phyloP scores from a whole-genome alignment of 805 yeast species.

The Kregervanrija fluxuum region DNA sequence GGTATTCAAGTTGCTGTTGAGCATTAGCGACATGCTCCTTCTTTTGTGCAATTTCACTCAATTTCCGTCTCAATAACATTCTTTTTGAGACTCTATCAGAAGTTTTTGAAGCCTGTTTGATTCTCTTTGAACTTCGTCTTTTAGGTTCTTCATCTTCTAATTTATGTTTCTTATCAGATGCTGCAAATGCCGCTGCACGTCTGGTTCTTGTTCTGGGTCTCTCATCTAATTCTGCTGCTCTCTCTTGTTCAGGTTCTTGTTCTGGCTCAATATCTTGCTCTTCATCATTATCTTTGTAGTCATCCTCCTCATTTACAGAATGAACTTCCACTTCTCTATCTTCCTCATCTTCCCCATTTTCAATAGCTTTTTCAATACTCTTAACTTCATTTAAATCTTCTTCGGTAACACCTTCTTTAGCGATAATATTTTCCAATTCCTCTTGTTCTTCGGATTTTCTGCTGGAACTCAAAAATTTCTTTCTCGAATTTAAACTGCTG shows the following conservation, averaged over 20 bases:
- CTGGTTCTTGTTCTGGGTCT: conserved; percentile 19
- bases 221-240: conserved; percentile 3
- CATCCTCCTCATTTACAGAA: conserved; percentile 6
- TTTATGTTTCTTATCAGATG: too few relatives aligned
- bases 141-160: conserved; percentile 2
- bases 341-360: conserved; percentile 31
- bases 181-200: conserved; percentile 24
- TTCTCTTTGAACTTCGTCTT: conserved; percentile 19
- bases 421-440: conserved; percentile 10
- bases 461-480: conserved; percentile 43
- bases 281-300: conserved; percentile 16
- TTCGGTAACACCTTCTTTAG: conserved; percentile 21
- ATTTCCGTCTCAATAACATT: conserved; percentile 26
- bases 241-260: background rate
- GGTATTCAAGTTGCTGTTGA: conserved; percentile 23
- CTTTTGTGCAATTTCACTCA: conserved; percentile 28
- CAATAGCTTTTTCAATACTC: conserved; percentile 9
- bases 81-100: conserved; percentile 31
- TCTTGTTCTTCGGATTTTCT: conserved; percentile 29
- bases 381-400: conserved; percentile 3
- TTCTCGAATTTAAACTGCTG: conserved; percentile 52
- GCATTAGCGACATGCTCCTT: conserved; percentile 19
- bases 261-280: conserved; percentile 9
- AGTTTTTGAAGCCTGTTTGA: conserved; percentile 27
- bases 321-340: conserved; percentile 24